Evolutionary conservation across 208 protist species (phyloP), one percentile per base, ranked within the genome.

Genomic region (Trypanosoma conorhini): DNA sequence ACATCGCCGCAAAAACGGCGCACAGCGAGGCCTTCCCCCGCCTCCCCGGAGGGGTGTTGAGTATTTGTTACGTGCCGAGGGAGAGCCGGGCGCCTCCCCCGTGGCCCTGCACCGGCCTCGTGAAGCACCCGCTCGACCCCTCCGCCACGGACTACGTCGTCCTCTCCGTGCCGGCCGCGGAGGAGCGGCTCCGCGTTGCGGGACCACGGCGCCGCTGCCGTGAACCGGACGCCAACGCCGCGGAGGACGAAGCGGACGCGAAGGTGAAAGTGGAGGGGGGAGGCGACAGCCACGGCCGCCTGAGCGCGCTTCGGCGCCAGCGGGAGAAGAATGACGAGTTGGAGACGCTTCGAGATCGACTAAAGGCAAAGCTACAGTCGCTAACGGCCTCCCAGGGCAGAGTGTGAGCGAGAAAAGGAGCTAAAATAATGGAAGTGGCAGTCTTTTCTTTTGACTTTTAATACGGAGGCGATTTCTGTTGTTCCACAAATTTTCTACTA

Each of bases 51-150:
- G 69, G 65, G 38, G 50, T 90, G n/a, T 63, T 83, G 13, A 83
- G 84, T 60, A 85, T 85, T 60, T 86, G 79, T 62, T 72, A 69
- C 48, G 67, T 84, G 1, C 75, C 74, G 17, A 71, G 54, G 19
- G 55, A 65, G 33, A 44, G 21, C 5, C 10, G n/a, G 13, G 61
- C 21, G 24, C 8, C 31, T 19, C 21, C n/a, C 24, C 19, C 15
- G 55, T 28, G 33, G 46, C 51, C 60, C 9, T 78, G 73, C 48
- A 72, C 70, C 55, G 75, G 12, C 50, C 58, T 93, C 21, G 63
- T 74, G 46, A 93, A 91, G 63, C 84, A 91, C 62, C 81, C 83
- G 30, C 28, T 91, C 0, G 85, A 89, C 64, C 81, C 81, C 8
- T 69, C 57, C n/a, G 40, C 33, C 15, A 57, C 40, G 19, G 52